phyloP scores from a whole-genome alignment of 768 basidiomycete species.

The Mycena amicta region DNA sequence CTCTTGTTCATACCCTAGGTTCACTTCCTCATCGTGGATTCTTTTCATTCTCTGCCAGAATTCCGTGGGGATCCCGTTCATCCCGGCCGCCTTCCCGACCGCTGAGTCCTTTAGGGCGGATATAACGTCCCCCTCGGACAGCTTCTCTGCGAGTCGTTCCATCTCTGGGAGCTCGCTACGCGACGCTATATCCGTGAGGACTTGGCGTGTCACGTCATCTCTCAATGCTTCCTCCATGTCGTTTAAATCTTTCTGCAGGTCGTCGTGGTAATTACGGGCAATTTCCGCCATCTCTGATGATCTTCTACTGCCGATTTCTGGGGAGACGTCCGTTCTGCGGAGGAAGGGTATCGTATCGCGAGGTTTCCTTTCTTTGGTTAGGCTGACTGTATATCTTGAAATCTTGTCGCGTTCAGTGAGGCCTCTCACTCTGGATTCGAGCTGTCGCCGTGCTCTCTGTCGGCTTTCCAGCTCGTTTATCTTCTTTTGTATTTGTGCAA shows the following conservation, averaged over 20 bases:
- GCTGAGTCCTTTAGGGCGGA: neutral
- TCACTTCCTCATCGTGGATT: neutral
- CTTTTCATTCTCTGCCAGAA: constrained; percentile 1
- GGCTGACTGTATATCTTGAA: constrained; percentile 1
- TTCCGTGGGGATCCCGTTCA: constrained; percentile 4
- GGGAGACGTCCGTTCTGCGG: neutral
- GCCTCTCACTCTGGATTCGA: neutral
- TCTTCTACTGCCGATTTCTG: neutral
- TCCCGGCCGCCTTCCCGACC: neutral
- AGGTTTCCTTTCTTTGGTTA: neutral
- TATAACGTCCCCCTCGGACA: neutral
- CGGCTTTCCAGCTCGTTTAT: neutral
- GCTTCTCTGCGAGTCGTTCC: neutral
- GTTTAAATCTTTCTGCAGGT: neutral
- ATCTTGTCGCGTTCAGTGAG: constrained; percentile 1
- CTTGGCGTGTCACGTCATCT: neutral
- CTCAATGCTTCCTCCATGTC: neutral
- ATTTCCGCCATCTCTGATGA: constrained; percentile 12
- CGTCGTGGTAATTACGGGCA: constrained; percentile 7
- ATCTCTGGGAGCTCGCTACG: neutral
- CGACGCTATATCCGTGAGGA: neutral
- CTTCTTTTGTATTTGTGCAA: neutral
- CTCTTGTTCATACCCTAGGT: neutral
- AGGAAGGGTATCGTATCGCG: neutral
- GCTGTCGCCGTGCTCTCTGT: neutral